Evolutionary conservation across 179 eudicot species (phyloP), one percentile per base, ranked within the genome.

Genomic region (Dionaea muscipula): DNA sequence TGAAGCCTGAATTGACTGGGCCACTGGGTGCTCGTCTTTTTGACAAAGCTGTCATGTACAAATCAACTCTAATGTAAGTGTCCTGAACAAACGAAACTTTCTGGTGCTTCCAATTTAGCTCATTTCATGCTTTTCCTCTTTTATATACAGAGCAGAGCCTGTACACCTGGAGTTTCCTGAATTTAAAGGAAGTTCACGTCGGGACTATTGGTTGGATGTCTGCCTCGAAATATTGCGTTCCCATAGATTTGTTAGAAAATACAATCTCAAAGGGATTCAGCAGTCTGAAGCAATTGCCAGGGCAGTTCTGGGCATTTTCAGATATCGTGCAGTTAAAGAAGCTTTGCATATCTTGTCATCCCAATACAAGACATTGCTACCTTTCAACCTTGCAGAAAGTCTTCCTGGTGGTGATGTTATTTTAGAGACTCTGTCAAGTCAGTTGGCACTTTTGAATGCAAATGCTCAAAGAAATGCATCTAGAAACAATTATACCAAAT

Each of bases 11-110:
- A 60, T 62, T 85, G 67, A 88, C 96, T 45, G 94, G 94, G 35
- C 96, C 94, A 26, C 70, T 88, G 64, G 96, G 96, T 70, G 93
- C 94, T 72, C 86, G 91, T 62, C 77, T 88, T 58, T 88, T 82
- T 64, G 94, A 88, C 79, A 81, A 83, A 73, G 96, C 96, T 53
- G 87, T 88, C 46, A 79, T 85, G 87, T 88, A 88, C 82, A 82
- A 78, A 70, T 81, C 96, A 60, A 56, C 73, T 33, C 59, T 76
- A 58, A 47, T 63, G 96, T 88, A 79, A 47, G 94, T 62, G 56
- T 64, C 53, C 26, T 55, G 36, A 53, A 53, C 41, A 26, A 53
- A 46, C 50, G 43, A 19, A 19, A 45, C 41, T 54, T 44, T 43
- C 10, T 40, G 51, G 41, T 53, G 38, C 26, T 53, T 56, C n/a